Base-by-base conservation (phyloP, 2,329 filamentous ascomycete genomes). In the Pestalotiopsis fici region DNA sequence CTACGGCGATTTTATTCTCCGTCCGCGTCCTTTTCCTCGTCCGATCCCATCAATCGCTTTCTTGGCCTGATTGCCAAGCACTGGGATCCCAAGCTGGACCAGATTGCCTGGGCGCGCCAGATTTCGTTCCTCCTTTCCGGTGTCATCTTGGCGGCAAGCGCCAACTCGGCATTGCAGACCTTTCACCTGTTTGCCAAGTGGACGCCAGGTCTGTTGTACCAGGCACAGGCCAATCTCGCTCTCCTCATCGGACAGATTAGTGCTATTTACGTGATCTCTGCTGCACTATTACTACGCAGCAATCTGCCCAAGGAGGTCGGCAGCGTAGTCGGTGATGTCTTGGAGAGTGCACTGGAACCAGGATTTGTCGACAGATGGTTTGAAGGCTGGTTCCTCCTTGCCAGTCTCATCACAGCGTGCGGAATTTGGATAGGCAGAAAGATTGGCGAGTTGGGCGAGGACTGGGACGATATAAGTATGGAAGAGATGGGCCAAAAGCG, bases 111-210 rank as follows among this genome's bases (percentile, higher is more conserved):
- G 93, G 91, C 92, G 25, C 90, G 93, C 35, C 92, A 94, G 75
- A 95, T 97, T 71, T 94, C 91, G 68, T 97, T 97, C 79, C 82
- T 94, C 25, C 85, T 97, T 4, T 93, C 91, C 7, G 94, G 93
- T 21, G 88, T 95, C 62, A 96, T 97, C 77, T 89, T 97, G 27
- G 85, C 93, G 18, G 91, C 92, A 2, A 93, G 91, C 66, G 94
- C 94, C 79, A 93, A 91, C 78, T 92, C 90, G 67, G 93, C 93
- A 21, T 83, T 95, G n/a, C 93, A 96, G 77, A 97, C 94, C 0
- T 92, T 95, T 73, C 90, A 91, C 71, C 86, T 97, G 65, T 93
- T 97, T 75, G 88, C 91, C 3, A 90, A 91, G 71, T 92, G 93
- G 82, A 86, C 90, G 9, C 93, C 93, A 0, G 84, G 85, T 4